These are phyloP conservation scores for Triticum monococcum DNA, from an alignment of 176 grass and related monocot species.

Conservation along the genomic window DNA sequence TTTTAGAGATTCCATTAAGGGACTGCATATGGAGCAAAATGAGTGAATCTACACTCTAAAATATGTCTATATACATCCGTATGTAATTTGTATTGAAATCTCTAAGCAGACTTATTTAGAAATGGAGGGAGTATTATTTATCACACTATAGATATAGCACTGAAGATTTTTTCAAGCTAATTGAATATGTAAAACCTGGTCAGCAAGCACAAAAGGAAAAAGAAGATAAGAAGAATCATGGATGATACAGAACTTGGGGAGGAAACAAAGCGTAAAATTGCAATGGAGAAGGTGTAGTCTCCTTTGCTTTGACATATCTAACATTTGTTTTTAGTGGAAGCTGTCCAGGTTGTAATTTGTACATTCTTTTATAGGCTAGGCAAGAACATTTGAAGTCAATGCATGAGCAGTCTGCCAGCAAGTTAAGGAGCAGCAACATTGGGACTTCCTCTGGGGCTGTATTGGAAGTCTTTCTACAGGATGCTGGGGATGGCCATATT, in stretches of 20 bases:
- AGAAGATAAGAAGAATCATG: slow-evolving; percentile 91
- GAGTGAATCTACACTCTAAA: too few relatives aligned
- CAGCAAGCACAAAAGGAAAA: slow-evolving; percentile 69
- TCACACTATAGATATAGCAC: neutral
- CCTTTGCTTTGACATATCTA: slow-evolving; percentile 5
- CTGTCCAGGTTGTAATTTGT: slow-evolving; percentile 18
- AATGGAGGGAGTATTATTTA: neutral
- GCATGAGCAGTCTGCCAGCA: slow-evolving; percentile 83
- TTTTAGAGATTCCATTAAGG: too few relatives aligned
- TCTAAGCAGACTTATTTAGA: too few relatives aligned
- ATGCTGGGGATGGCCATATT: slow-evolving; percentile 73
- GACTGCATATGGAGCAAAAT: too few relatives aligned
- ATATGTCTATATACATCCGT: too few relatives aligned
- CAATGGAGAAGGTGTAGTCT: slow-evolving; percentile 83
- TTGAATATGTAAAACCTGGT: neutral
- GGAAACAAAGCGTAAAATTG: slow-evolving; percentile 90
- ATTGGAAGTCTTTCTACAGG: slow-evolving; percentile 43
- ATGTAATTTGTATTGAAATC: too few relatives aligned
- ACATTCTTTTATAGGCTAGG: slow-evolving; percentile 70
- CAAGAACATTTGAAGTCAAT: slow-evolving; percentile 97
- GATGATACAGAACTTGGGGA: slow-evolving; percentile 97
- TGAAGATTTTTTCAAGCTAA: slow-evolving; percentile 1
- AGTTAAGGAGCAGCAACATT: slow-evolving; percentile 41
- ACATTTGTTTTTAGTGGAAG: neutral
- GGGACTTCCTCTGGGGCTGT: slow-evolving; percentile 38